These are phyloP conservation scores for Ananas comosus DNA, from an alignment of 176 grass and related monocot genomes.

Conservation along the genomic window DNA sequence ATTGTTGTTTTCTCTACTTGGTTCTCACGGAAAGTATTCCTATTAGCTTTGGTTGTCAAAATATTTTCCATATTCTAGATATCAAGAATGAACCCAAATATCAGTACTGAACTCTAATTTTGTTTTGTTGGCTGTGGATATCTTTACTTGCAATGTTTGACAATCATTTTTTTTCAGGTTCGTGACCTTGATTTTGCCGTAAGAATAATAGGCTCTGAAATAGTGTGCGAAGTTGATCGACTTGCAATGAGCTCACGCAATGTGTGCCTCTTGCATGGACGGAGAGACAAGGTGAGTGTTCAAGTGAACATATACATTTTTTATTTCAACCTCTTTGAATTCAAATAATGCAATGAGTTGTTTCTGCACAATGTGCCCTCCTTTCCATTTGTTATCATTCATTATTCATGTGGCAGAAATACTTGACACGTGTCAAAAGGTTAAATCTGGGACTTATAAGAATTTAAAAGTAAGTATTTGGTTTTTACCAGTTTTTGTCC, in stretches of 20 bases:
- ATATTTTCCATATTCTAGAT: no score
- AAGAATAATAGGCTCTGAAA: constrained; percentile 73
- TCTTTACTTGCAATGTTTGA: neutral
- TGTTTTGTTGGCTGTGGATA: neutral
- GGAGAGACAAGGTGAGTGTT: constrained; percentile 58
- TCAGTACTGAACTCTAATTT: neutral
- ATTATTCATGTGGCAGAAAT: neutral
- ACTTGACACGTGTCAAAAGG: neutral
- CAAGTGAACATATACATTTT: neutral
- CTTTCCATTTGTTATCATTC: neutral
- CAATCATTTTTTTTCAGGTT: constrained; percentile 48
- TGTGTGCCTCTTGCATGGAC: constrained; percentile 41
- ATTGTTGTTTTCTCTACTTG: no score
- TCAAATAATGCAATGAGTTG: neutral
- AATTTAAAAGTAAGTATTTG: neutral
- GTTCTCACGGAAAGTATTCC: no score
- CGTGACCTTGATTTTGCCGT: constrained; percentile 73
- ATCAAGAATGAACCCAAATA: neutral
- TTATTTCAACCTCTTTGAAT: neutral
- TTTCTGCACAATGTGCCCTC: neutral
- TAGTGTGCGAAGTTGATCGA: constrained; percentile 80
- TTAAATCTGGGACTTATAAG: neutral
- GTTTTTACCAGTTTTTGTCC: neutral
- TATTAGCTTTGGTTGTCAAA: no score
- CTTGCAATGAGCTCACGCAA: constrained; percentile 96